Evolutionary conservation across 2,329 filamentous ascomycete genomes (phyloP).

Genomic region (Nemania sp.): DNA sequence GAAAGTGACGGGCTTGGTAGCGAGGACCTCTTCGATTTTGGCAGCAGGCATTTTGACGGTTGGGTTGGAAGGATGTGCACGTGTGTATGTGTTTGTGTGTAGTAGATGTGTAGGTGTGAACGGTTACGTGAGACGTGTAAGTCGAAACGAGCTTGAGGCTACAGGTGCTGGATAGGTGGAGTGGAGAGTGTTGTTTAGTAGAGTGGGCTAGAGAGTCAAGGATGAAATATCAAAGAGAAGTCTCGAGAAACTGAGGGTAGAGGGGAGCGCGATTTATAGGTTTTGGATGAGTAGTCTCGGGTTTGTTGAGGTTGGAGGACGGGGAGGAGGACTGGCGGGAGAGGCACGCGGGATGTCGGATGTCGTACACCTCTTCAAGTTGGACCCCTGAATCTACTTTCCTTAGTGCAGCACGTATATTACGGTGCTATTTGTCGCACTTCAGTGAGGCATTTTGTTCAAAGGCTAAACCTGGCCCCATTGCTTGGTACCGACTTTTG

Average conservation of each 20-base stretch:
- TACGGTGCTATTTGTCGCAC: constrained; percentile 7
- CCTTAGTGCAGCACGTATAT: constrained; percentile 10
- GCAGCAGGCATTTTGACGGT: constrained; percentile 47
- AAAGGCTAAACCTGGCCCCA: constrained; percentile 28
- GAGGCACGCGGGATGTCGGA: not conserved
- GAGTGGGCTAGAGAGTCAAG: not conserved
- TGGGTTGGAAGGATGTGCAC: not conserved
- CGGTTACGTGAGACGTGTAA: not conserved
- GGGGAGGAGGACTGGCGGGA: constrained; percentile 14
- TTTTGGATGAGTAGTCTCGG: constrained; percentile 8
- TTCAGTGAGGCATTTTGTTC: constrained; percentile 40
- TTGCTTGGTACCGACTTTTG: constrained; percentile 19
- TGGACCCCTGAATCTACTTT: constrained; percentile 31
- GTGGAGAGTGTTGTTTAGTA: not conserved
- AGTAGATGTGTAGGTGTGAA: not conserved
- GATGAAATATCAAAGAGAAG: not conserved
- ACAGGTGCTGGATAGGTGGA: not conserved
- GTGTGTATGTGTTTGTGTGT: not conserved
- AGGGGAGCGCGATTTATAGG: constrained; percentile 38
- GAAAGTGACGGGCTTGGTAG: constrained; percentile 49
- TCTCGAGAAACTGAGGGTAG: constrained; percentile 8
- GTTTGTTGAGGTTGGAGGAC: constrained; percentile 26
- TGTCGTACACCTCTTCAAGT: constrained; percentile 19
- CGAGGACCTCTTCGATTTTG: constrained; percentile 47
- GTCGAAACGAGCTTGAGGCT: constrained; percentile 7